Percentiles rank a stretch among this genome's conserved stretches.
Conservation (phyloP, 768 basidiomycete genomes). For the Leccinum uliginosum region DNA sequence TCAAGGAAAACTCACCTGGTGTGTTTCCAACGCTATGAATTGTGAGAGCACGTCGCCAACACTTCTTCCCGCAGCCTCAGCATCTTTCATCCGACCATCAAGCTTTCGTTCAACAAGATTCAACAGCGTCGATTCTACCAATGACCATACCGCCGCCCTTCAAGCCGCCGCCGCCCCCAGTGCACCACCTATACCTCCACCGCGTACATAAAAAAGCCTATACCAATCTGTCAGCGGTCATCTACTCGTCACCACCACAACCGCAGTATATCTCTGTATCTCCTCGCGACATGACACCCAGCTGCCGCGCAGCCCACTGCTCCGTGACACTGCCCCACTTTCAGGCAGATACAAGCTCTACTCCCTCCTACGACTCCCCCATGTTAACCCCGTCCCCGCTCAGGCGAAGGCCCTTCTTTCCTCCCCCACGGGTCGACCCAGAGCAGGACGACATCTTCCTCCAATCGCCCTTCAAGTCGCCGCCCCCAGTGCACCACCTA, state of each 20-base stretch:
- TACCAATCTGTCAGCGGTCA: slow-evolving; percentile 20
- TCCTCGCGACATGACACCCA: slow-evolving; percentile 31
- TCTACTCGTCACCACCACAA: slow-evolving; percentile 29
- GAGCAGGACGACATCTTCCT: slow-evolving; percentile 32
- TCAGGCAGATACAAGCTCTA: slow-evolving; percentile 15
- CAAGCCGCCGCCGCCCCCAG: too few relatives aligned
- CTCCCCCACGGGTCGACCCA: slow-evolving; percentile 21
- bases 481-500: slow-evolving; percentile 40
- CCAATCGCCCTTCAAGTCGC: slow-evolving; percentile 16
- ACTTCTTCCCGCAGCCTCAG: too few relatives aligned
- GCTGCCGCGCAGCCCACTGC: slow-evolving; percentile 29
- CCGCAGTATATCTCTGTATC: slow-evolving; percentile 34
- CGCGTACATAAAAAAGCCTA: too few relatives aligned
- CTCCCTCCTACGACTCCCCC: slow-evolving; percentile 46
- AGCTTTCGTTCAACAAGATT: too few relatives aligned
- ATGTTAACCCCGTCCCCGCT: slow-evolving; percentile 66
- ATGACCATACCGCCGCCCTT: too few relatives aligned
- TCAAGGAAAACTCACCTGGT: too few relatives aligned
- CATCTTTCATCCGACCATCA: too few relatives aligned
- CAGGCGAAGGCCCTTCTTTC: slow-evolving; percentile 41
- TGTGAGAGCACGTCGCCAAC: too few relatives aligned
- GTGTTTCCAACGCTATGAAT: too few relatives aligned
- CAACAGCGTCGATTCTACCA: too few relatives aligned
- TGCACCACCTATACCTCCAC: too few relatives aligned
- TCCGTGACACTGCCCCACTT: slow-evolving; percentile 34